Evolutionary conservation across 1,139 yeast genomes (phyloP).

Genomic region (Lizanozyma gosingica): DNA sequence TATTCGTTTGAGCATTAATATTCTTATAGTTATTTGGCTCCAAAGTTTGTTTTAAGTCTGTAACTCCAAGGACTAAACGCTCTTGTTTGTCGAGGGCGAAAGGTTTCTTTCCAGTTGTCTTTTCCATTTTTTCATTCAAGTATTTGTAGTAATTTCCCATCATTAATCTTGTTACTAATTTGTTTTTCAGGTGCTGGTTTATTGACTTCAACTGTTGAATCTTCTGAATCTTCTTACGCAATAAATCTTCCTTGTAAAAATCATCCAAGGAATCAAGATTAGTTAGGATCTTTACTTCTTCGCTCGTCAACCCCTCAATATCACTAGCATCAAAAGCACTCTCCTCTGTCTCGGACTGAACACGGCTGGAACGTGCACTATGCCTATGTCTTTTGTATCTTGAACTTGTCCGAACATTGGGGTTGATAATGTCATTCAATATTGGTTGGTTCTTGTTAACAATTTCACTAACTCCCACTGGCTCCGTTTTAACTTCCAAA

Average conservation of each 20-base stretch:
- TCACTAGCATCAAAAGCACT: slow-evolving; percentile 9
- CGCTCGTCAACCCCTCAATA: slow-evolving; percentile 27
- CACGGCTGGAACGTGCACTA: slow-evolving; percentile 8
- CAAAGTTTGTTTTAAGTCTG: slow-evolving; percentile 1
- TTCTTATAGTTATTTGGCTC: neutral
- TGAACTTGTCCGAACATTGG: slow-evolving; percentile 19
- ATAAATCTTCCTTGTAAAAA: slow-evolving; percentile 40
- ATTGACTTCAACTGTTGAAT: slow-evolving; percentile 41
- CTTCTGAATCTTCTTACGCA: slow-evolving; percentile 48
- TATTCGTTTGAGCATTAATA: neutral
- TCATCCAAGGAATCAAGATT: slow-evolving; percentile 36
- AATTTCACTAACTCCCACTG: slow-evolving; percentile 46
- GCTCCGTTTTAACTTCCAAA: slow-evolving; percentile 32
- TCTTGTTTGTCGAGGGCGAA: neutral
- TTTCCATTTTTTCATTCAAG: slow-evolving; percentile 24
- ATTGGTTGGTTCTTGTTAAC: slow-evolving; percentile 40
- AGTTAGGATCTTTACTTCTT: slow-evolving; percentile 29
- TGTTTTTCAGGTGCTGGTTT: slow-evolving; percentile 47
- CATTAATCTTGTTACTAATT: slow-evolving; percentile 66
- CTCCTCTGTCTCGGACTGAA: slow-evolving; percentile 5
- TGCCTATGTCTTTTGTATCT: slow-evolving; percentile 8
- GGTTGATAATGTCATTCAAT: slow-evolving; percentile 42
- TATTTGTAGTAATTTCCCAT: slow-evolving; percentile 58
- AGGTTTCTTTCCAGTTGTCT: slow-evolving; percentile 4
- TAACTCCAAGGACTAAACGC: slow-evolving; percentile 11